phyloP scores from a whole-genome alignment of 306 rosid species.

The Quercus parvula region DNA sequence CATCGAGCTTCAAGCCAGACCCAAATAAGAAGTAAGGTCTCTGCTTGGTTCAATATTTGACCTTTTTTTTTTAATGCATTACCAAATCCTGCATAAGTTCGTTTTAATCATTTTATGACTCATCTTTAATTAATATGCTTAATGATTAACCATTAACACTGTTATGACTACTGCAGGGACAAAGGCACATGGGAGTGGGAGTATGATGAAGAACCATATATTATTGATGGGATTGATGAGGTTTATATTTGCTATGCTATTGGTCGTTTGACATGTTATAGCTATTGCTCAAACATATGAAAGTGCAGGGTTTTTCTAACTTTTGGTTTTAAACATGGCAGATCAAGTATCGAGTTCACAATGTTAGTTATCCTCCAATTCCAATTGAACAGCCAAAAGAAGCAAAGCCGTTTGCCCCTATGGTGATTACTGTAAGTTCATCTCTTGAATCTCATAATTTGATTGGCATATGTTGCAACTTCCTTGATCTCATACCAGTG shows the following conservation, averaged over 20 bases:
- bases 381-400: conserved; percentile 68
- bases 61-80: not conserved
- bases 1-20: conserved; percentile 41
- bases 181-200: conserved; percentile 64
- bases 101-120: not conserved
- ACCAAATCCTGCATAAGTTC: conserved; percentile 2
- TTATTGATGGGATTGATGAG: conserved; percentile 49
- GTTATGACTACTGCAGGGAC: conserved; percentile 36
- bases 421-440: conserved; percentile 60
- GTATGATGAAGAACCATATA: conserved; percentile 19
- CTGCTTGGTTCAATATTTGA: not conserved
- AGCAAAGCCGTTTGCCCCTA: conserved; percentile 73
- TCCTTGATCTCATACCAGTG: not conserved
- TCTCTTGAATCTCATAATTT: conserved; percentile 3
- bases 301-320: conserved; percentile 12
- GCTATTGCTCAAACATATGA: conserved; percentile 3
- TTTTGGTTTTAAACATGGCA: conserved; percentile 28
- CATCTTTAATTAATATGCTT: conserved; percentile 2
- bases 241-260: conserved; percentile 32
- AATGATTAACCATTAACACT: not conserved
- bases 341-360: conserved; percentile 58
- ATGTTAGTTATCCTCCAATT: conserved; percentile 59
- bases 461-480: not conserved
- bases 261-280: not conserved
- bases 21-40: conserved; percentile 42